phyloP scores from a whole-genome alignment of 306 rosid species.

The Fragaria vesca region DNA sequence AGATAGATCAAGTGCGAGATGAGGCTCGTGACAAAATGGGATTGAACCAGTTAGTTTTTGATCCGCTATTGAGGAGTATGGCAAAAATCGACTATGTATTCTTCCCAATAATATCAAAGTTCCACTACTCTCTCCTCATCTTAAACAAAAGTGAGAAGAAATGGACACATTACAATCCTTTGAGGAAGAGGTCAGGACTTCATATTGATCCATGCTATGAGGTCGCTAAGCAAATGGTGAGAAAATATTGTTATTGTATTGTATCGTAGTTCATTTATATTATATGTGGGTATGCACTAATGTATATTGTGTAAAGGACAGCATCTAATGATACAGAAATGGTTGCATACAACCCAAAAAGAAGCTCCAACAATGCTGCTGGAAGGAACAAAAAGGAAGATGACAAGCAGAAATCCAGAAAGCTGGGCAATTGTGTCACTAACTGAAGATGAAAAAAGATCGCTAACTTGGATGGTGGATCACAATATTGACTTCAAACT shows the following conservation, averaged over 20 bases:
- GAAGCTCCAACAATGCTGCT: background rate
- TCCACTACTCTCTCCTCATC: background rate
- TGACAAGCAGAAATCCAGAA: background rate
- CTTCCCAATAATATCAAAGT: background rate
- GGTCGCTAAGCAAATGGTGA: background rate
- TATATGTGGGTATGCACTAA: background rate
- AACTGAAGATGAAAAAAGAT: background rate
- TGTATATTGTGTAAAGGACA: background rate
- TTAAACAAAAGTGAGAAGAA: background rate
- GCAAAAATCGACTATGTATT: background rate
- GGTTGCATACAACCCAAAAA: background rate
- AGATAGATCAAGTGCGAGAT: background rate
- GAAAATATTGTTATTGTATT: background rate
- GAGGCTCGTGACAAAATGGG: background rate
- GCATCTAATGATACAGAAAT: background rate
- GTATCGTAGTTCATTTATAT: background rate
- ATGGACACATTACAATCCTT: background rate
- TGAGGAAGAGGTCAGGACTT: background rate
- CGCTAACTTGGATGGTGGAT: background rate
- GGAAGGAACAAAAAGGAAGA: background rate
- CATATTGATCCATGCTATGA: conserved; percentile 1
- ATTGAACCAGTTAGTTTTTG: background rate
- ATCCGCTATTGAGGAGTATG: background rate
- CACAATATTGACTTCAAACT: background rate
- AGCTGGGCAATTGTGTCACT: background rate